Evolutionary conservation across 2,329 filamentous ascomycete species (phyloP), one percentile per base, ranked within the genome.

Genomic region (Ophiostoma ips): DNA sequence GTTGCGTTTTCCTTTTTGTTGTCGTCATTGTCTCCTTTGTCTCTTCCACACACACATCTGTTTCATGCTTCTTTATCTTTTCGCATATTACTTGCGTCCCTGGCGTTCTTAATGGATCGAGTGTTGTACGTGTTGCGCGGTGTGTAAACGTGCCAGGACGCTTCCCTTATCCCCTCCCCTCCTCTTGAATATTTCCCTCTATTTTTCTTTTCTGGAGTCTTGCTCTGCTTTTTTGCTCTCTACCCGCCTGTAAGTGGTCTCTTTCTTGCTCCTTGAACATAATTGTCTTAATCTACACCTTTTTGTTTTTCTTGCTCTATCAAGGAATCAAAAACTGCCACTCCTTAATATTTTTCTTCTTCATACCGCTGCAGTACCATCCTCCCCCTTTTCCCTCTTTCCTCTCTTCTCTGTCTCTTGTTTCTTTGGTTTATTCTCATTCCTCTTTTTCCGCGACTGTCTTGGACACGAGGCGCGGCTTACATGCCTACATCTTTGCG

Each of bases 1-100:
- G 56, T 50, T 51, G 52, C 48, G 48, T 56, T 55, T 57, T 56
- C 13, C 19, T 18, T 37, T 38, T 33, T 24, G 4, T 21, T 28
- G 18, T 43, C n/a, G n/a, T 41, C 35, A 12, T 10, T 12, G 15
- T n/a, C 43, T 16, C 43, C 13, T n/a, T 21, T 35, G 15, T 12
- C 16, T 12, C 10, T 45, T 19, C 5, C 10, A n/a, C n/a, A n/a
- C n/a, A n/a, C n/a, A n/a, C n/a, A n/a, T 10, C 16, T 18, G 3
- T 37, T 37, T n/a, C 35, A 8, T 15, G 15, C 24, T 8, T 5
- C 8, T 28, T 28, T 28, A 28, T 28, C n/a, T n/a, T 28, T 28
- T 28, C 24, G 24, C 24, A 28, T 28, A 28, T 28, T 8, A 8
- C 4, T 28, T 37, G 15, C 35, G 35, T 37, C 35, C 35, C 13